Percentiles rank a stretch among this genome's conserved stretches.
These are phyloP conservation scores for Penicillium sp. DNA, from an alignment of 2,329 filamentous ascomycete genomes.

Conservation along the genomic window DNA sequence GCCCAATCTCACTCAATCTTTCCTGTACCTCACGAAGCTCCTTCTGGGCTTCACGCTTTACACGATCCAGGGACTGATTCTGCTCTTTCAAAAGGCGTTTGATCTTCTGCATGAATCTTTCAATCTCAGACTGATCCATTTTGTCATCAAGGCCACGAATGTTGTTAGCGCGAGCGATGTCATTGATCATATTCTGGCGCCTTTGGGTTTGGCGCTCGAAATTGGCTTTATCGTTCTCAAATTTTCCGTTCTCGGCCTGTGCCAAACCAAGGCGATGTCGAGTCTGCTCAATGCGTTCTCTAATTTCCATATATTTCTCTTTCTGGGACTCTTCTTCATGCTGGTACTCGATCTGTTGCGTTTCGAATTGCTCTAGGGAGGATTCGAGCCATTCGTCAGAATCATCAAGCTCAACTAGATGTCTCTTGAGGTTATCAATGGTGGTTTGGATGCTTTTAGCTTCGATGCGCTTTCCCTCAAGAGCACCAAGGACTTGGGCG, in stretches of 20 bases:
- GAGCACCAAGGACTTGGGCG: conserved; percentile 67
- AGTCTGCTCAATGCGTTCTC: conserved; percentile 47
- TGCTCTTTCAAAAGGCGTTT: conserved; percentile 73
- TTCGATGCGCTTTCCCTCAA: conserved; percentile 73
- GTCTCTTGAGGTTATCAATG: conserved; percentile 64
- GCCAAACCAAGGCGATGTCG: conserved; percentile 42
- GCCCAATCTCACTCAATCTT: conserved; percentile 68
- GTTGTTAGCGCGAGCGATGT: conserved; percentile 69
- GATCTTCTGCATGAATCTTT: conserved; percentile 73
- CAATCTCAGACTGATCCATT: conserved; percentile 67
- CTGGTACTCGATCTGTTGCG: conserved; percentile 63
- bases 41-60: conserved; percentile 68
- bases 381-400: conserved; percentile 70
- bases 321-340: conserved; percentile 62
- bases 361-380: conserved; percentile 72
- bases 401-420: conserved; percentile 73
- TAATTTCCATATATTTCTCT: conserved; percentile 63
- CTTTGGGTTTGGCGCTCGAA: conserved; percentile 74
- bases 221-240: conserved; percentile 79
- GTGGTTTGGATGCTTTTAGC: conserved; percentile 66
- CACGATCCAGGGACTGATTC: conserved; percentile 69
- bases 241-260: conserved; percentile 59
- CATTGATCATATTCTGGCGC: conserved; percentile 70
- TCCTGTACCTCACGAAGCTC: conserved; percentile 71
- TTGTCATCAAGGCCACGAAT: conserved; percentile 82